Evolutionary conservation across 2,329 filamentous ascomycete species (phyloP).

Genomic region (Claviceps capensis): DNA sequence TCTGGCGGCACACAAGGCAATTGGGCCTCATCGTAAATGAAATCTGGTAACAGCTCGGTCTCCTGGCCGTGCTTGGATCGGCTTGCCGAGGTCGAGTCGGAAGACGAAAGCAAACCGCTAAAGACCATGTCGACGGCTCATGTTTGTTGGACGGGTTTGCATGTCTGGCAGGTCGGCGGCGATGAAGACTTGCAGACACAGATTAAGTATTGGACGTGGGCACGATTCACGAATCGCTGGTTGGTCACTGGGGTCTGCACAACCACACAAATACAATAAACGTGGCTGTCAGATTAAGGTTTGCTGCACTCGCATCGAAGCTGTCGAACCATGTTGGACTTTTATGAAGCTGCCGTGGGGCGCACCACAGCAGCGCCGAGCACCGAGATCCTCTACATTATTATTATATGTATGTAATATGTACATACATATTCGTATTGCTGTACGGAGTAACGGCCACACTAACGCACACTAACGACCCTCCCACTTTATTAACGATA

Average conservation of each 20-base stretch:
- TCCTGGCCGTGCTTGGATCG: slow-evolving; percentile 18
- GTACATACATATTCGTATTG: no score
- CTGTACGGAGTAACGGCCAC: no score
- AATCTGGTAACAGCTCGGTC: slow-evolving; percentile 23
- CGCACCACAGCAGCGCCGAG: no score
- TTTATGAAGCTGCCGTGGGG: no score
- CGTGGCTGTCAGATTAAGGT: not conserved
- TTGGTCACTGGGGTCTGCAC: not conserved
- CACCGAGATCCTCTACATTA: no score
- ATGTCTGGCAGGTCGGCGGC: not conserved
- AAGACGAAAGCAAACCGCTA: slow-evolving; percentile 31
- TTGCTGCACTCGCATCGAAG: not conserved
- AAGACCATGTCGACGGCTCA: slow-evolving; percentile 34
- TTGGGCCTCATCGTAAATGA: slow-evolving; percentile 43
- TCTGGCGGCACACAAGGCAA: slow-evolving; percentile 35
- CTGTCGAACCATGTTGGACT: not conserved
- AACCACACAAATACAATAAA: not conserved
- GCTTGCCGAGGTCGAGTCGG: slow-evolving; percentile 22
- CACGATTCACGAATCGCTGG: not conserved
- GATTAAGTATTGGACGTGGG: not conserved
- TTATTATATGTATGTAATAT: no score
- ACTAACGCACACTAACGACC: no score
- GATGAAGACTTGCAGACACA: not conserved
- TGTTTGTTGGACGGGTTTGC: slow-evolving; percentile 12
- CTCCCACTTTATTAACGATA: no score